These are phyloP conservation scores for Phlebopus sp. DNA, from an alignment of 1,284 basidiomycete genomes.

Conservation along the genomic window DNA sequence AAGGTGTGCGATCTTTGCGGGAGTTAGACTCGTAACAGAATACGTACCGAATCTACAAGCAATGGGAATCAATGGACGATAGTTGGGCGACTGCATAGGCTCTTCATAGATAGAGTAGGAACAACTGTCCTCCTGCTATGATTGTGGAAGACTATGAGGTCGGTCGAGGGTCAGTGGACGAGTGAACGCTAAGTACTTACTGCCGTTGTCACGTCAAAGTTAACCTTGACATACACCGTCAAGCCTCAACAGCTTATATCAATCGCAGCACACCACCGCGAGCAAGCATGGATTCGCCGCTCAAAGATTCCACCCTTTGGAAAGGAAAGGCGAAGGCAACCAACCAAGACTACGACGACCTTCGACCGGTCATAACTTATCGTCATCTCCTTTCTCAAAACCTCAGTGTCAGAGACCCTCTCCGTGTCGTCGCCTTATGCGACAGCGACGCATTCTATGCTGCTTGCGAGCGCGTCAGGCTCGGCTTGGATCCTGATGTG, in stretches of 20 bases:
- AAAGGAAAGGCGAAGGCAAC: constrained; percentile 55
- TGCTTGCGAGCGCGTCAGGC: constrained; percentile 84
- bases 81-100: constrained; percentile 8
- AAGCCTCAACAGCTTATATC: no score
- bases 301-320: constrained; percentile 19
- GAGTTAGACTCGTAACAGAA: not conserved
- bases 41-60: constrained; percentile 54
- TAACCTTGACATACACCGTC: constrained; percentile 44
- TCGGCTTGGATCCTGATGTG: constrained; percentile 67
- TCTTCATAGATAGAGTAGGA: no score
- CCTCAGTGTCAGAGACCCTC: constrained; percentile 64
- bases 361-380: constrained; percentile 68
- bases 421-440: constrained; percentile 83
- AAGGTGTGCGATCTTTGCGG: constrained; percentile 2
- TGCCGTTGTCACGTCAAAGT: no score
- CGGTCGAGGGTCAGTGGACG: no score
- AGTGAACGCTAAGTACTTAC: no score
- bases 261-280: no score
- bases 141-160: constrained; percentile 79
- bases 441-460: constrained; percentile 95
- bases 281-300: constrained; percentile 18
- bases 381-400: constrained; percentile 64
- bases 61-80: constrained; percentile 31
- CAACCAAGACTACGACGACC: constrained; percentile 51
- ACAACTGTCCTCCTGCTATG: not conserved